phyloP scores from a whole-genome alignment of 768 basidiomycete species.

The Tricholoma hemisulphureum region DNA sequence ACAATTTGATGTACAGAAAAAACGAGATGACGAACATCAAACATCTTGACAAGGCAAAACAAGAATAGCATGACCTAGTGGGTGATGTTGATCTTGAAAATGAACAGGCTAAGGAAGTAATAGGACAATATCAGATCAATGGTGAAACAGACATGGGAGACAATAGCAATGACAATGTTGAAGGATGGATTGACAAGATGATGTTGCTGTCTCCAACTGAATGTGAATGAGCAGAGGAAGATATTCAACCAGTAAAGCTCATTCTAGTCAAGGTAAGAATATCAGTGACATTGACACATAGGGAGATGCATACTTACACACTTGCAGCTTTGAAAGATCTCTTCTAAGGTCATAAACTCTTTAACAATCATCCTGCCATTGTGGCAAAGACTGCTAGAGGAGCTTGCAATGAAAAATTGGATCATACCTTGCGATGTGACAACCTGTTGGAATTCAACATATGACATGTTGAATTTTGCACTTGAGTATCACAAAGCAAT shows the following conservation, averaged over 20 bases:
- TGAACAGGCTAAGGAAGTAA: neutral
- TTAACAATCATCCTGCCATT: neutral
- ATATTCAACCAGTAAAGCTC: neutral
- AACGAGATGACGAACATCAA: too few species aligned
- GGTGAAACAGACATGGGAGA: neutral
- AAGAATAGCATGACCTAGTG: too few species aligned
- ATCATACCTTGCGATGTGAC: too few species aligned
- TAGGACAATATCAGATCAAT: neutral
- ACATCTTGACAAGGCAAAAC: too few species aligned
- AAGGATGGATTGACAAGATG: neutral
- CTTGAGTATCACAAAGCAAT: slow-evolving; percentile 24
- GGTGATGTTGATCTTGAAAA: too few species aligned
- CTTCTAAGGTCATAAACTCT: neutral
- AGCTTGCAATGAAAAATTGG: neutral
- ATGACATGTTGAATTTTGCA: slow-evolving; percentile 14
- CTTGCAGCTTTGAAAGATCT: neutral
- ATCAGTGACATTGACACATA: neutral
- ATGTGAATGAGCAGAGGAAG: neutral
- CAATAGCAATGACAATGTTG: neutral
- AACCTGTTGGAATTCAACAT: too few species aligned
- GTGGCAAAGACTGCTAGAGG: neutral
- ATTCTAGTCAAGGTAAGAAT: slow-evolving; percentile 3
- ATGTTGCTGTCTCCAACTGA: neutral
- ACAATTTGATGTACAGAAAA: neutral
- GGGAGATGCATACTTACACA: neutral